A percentile compares a stretch with the other conserved stretches of the same genome.
These are phyloP conservation scores for Knoxia roxburghii DNA, from an alignment of 257 asterid genomes.

Conservation along the genomic window DNA sequence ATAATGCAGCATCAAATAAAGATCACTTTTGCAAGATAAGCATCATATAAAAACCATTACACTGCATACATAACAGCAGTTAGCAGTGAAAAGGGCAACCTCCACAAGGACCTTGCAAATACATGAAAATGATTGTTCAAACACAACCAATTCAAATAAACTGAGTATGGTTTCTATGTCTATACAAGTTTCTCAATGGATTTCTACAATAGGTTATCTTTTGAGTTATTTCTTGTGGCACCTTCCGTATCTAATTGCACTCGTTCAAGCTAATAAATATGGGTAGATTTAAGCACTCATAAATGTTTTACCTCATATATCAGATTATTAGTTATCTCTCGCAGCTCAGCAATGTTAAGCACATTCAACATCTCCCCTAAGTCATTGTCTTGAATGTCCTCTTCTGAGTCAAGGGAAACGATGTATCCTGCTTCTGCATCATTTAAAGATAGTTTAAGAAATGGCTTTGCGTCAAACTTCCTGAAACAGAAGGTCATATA, in stretches of 20 bases:
- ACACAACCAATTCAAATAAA: neutral
- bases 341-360: conserved; percentile 62
- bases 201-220: neutral
- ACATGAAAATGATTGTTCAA: no score
- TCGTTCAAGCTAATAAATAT: neutral
- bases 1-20: neutral
- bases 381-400: conserved; percentile 42
- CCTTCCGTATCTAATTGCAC: neutral
- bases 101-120: neutral
- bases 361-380: conserved; percentile 56
- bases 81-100: no score
- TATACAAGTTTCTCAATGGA: neutral
- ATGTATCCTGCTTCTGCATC: conserved; percentile 62
- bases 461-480: neutral
- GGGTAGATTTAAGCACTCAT: neutral
- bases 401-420: conserved; percentile 34
- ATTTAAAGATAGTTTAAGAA: neutral
- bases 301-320: conserved; percentile 5
- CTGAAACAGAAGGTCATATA: conserved; percentile 10
- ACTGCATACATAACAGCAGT: neutral
- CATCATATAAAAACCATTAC: neutral
- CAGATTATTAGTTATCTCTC: conserved; percentile 38
- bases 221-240: neutral
- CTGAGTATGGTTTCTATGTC: neutral
- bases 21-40: neutral